These are phyloP conservation scores for Podila epigama DNA, from an alignment of 192 early-diverging fungal genomes.

Conservation along the genomic window DNA sequence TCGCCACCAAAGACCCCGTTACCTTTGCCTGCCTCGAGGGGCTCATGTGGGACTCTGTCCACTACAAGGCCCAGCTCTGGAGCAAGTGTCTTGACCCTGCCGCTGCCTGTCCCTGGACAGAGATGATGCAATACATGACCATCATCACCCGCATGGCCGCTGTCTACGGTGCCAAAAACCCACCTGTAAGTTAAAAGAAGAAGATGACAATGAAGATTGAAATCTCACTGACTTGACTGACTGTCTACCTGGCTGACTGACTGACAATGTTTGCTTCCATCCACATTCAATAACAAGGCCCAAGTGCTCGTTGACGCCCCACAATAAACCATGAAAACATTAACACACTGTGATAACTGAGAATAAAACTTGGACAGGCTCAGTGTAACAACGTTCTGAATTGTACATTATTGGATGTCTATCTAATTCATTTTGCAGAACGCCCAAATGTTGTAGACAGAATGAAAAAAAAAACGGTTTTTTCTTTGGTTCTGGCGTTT, in stretches of 20 bases:
- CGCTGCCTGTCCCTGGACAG: conserved; percentile 12
- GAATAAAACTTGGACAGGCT: too few species aligned
- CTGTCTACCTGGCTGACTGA: not conserved
- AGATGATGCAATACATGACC: conserved; percentile 34
- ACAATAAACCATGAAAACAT: not conserved
- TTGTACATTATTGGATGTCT: too few species aligned
- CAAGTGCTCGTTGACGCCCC: not conserved
- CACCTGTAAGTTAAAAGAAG: conserved; percentile 19
- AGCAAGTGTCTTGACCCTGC: conserved; percentile 13
- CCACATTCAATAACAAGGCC: not conserved
- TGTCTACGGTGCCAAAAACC: conserved; percentile 21
- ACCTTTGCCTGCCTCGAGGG: conserved; percentile 12
- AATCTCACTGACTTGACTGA: too few species aligned
- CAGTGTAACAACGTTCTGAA: too few species aligned
- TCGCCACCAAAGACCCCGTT: conserved; percentile 2
- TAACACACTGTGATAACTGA: not conserved
- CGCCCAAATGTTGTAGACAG: too few species aligned
- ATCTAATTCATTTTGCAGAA: too few species aligned
- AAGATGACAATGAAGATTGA: too few species aligned
- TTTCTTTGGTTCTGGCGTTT: not conserved
- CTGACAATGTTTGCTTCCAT: not conserved
- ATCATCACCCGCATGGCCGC: conserved; percentile 27
- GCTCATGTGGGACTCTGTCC: conserved; percentile 36
- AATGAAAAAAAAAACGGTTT: too few species aligned
- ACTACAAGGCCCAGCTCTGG: conserved; percentile 29